Evolutionary conservation across 495 filamentous ascomycete genomes (phyloP).

Genomic region (Podospora anserina): DNA sequence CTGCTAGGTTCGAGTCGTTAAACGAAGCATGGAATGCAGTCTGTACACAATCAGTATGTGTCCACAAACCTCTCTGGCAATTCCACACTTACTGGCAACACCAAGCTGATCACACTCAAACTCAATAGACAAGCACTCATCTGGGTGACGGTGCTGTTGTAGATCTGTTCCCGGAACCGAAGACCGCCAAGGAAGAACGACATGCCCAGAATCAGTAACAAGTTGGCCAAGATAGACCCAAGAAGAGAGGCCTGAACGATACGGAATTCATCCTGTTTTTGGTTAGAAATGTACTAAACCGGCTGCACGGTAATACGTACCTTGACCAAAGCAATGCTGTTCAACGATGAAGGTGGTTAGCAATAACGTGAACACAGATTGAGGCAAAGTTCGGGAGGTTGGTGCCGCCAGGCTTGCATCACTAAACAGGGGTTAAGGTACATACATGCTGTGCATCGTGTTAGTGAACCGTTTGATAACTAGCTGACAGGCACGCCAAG

Average conservation of each 20-base stretch:
- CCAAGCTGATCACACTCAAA: slow-evolving; percentile 76
- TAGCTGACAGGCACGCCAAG: not conserved
- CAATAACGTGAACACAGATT: not conserved
- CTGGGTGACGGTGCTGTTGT: slow-evolving; percentile 88
- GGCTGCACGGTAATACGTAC: slow-evolving; percentile 26
- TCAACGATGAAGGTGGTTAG: slow-evolving; percentile 23
- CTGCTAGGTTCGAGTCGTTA: slow-evolving; percentile 54
- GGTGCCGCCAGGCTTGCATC: not conserved
- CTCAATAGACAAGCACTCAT: slow-evolving; percentile 90
- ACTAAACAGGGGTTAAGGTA: slow-evolving; percentile 5
- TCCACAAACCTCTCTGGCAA: not conserved
- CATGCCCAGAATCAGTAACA: slow-evolving; percentile 86
- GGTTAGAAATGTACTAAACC: not conserved
- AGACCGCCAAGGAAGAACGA: slow-evolving; percentile 81
- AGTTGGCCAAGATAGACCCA: slow-evolving; percentile 84
- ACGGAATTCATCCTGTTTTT: slow-evolving; percentile 64
- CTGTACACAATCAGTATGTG: slow-evolving; percentile 9
- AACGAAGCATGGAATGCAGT: slow-evolving; percentile 87
- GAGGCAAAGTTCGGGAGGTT: no score
- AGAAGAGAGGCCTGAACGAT: slow-evolving; percentile 85
- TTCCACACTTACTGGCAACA: slow-evolving; percentile 29
- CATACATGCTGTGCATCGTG: slow-evolving; percentile 36
- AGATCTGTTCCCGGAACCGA: slow-evolving; percentile 84
- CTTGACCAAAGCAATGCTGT: slow-evolving; percentile 61
- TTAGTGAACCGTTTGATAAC: not conserved